These are phyloP conservation scores for Kregervanrija fluxuum DNA, from an alignment of 805 yeast species.

Conservation along the genomic window DNA sequence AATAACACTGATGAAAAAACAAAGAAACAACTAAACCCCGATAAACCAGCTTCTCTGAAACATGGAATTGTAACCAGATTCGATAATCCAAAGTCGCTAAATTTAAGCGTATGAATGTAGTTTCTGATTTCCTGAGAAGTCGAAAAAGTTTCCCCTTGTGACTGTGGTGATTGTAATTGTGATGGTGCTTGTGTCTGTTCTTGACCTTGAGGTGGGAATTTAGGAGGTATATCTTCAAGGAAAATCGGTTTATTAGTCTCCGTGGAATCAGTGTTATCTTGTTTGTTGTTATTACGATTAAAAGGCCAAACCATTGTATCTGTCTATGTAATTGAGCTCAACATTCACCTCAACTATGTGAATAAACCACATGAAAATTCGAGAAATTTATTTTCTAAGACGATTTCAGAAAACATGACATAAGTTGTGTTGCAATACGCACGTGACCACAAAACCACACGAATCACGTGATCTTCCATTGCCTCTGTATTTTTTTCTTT, in stretches of 20 bases:
- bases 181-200: slow-evolving; percentile 10
- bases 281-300: no score
- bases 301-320: no score
- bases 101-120: slow-evolving; percentile 28
- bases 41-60: slow-evolving; percentile 69
- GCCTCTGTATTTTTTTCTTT: no score
- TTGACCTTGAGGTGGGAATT: slow-evolving; percentile 23
- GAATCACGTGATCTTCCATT: no score
- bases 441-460: no score
- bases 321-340: no score
- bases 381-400: no score
- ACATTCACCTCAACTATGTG: no score
- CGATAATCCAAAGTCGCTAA: slow-evolving; percentile 45
- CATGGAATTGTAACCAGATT: slow-evolving; percentile 61
- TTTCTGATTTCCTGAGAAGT: slow-evolving; percentile 16
- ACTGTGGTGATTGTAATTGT: background rate
- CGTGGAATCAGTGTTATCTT: no score
- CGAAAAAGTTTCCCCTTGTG: slow-evolving; percentile 8
- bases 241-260: slow-evolving; percentile 21
- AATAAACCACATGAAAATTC: no score
- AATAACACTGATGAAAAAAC: slow-evolving; percentile 64
- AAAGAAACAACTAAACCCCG: slow-evolving; percentile 68
- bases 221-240: slow-evolving; percentile 47
- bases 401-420: no score
- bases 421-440: no score